Base-by-base conservation (phyloP, 2,329 filamentous ascomycete genomes). In the Colletotrichum scovillei region DNA sequence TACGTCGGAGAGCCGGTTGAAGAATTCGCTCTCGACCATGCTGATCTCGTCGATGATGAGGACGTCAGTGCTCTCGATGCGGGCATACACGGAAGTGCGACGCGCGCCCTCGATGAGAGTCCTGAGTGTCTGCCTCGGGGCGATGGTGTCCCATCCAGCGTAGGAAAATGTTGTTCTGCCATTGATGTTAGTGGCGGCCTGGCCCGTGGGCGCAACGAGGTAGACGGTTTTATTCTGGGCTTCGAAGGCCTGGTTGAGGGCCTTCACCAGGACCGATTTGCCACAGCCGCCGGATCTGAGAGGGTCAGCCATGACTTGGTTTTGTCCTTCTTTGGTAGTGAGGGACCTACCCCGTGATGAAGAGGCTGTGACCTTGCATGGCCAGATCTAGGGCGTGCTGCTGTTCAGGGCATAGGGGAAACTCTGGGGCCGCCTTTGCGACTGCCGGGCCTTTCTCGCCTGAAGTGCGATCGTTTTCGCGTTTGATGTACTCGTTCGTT, bases 11-110 rank as follows among this genome's bases (percentile, higher is more conserved):
- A 92, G 78, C 5, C 68, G 68, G 75, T 91, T 89, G 74, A 86
- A 90, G 69, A 92, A 91, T 75, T 92, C 90, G 86, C 87, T 89
- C 62, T 91, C 88, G 0, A 92, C 84, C 91, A 93, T 93, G 74
- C 88, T 90, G 72, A 93, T 89, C 79, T 93, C 91, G 76, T 93
- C 91, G 22, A 93, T 89, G 30, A 93, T 85, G 1, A 93, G 82
- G 1, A 91, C 87, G 63, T 92, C 84, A 0, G 87, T 89, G 38
- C 38, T 42, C 35, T 16, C 14, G 35, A 42, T 42, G 35, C 35
- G 35, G 35, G 16, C 14, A 14, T 5, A 42, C 14, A 42, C 35
- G 5, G 35, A 16, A 14, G 0, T 2, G 38, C 6, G 14, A 16
- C 16, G 38, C 38, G 38, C 14, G 0, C 30, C 5, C 5, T 52